A percentile compares a stretch with the other conserved stretches of the same genome.
These are phyloP conservation scores for Corynascus novoguineensis DNA, from an alignment of 495 filamentous ascomycete genomes.

Conservation along the genomic window DNA sequence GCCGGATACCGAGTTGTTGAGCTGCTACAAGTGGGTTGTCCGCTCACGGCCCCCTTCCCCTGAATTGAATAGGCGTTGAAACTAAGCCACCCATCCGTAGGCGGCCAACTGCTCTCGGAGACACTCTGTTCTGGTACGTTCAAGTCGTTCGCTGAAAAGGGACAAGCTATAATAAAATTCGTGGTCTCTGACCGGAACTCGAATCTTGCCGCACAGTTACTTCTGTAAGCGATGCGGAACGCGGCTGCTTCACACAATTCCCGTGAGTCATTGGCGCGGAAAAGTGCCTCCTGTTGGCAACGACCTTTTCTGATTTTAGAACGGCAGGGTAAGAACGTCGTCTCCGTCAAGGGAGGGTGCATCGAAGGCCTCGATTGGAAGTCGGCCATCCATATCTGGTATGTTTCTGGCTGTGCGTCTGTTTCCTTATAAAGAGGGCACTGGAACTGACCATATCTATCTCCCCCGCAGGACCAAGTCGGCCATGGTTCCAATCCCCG, in stretches of 20 bases:
- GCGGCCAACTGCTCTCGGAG: slow-evolving; percentile 39
- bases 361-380: slow-evolving; percentile 54
- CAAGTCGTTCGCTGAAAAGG: background rate
- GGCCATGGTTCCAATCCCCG: slow-evolving; percentile 59
- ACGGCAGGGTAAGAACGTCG: slow-evolving; percentile 11
- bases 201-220: slow-evolving; percentile 33
- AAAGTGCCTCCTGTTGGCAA: background rate
- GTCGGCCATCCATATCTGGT: slow-evolving; percentile 54
- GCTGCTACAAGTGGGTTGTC: slow-evolving; percentile 42
- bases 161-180: background rate
- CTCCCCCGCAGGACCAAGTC: slow-evolving; percentile 42
- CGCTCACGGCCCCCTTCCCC: background rate
- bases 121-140: slow-evolving; percentile 43
- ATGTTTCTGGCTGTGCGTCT: background rate
- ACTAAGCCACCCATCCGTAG: background rate
- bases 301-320: background rate
- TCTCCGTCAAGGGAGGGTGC: slow-evolving; percentile 59
- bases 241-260: slow-evolving; percentile 50
- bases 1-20: slow-evolving; percentile 39
- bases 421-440: background rate
- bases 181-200: background rate
- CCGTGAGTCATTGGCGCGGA: slow-evolving; percentile 34
- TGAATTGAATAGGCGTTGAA: background rate
- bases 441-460: background rate
- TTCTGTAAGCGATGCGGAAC: slow-evolving; percentile 59